Evolutionary conservation across 768 basidiomycete species (phyloP).

Genomic region (Suillus fuscotomentosus): DNA sequence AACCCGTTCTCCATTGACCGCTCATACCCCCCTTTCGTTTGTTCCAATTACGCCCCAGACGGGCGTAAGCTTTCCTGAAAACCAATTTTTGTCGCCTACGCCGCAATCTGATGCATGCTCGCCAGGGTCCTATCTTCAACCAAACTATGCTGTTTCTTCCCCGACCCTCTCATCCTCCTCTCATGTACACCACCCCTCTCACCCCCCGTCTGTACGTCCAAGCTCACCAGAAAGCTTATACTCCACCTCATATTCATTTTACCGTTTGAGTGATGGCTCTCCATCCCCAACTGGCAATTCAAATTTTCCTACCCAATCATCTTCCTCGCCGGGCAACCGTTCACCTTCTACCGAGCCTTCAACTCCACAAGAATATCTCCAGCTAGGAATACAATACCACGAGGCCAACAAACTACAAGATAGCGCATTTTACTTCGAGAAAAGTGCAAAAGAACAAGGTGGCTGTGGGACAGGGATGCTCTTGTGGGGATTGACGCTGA

Average conservation of each 20-base stretch:
- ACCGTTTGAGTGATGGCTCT: slow-evolving; percentile 47
- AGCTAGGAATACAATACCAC: slow-evolving; percentile 76
- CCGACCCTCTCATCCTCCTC: slow-evolving; percentile 14
- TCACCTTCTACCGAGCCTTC: slow-evolving; percentile 19
- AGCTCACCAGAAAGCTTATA: slow-evolving; percentile 47
- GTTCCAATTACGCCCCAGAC: slow-evolving; percentile 21
- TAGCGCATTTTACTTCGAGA: slow-evolving; percentile 73
- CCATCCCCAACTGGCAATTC: slow-evolving; percentile 43
- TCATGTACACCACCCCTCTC: slow-evolving; percentile 23
- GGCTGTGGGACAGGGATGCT: slow-evolving; percentile 90
- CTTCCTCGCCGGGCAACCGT: slow-evolving; percentile 16
- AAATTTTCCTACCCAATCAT: slow-evolving; percentile 6
- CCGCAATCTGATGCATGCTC: not conserved
- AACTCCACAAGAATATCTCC: slow-evolving; percentile 67
- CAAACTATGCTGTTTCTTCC: slow-evolving; percentile 13
- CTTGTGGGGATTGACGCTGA: slow-evolving; percentile 84
- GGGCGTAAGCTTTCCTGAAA: slow-evolving; percentile 14
- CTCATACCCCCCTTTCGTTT: slow-evolving; percentile 8
- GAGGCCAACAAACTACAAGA: slow-evolving; percentile 69
- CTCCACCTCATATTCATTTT: slow-evolving; percentile 62
- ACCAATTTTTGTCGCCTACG: not conserved
- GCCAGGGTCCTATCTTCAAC: slow-evolving; percentile 12
- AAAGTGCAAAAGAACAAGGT: slow-evolving; percentile 67
- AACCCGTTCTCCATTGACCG: slow-evolving; percentile 29
- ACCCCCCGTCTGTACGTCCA: slow-evolving; percentile 36